Percentiles rank a stretch among this genome's conserved stretches.
These are phyloP conservation scores for Fomitopsis serialis DNA, from an alignment of 768 basidiomycete species.

Conservation along the genomic window DNA sequence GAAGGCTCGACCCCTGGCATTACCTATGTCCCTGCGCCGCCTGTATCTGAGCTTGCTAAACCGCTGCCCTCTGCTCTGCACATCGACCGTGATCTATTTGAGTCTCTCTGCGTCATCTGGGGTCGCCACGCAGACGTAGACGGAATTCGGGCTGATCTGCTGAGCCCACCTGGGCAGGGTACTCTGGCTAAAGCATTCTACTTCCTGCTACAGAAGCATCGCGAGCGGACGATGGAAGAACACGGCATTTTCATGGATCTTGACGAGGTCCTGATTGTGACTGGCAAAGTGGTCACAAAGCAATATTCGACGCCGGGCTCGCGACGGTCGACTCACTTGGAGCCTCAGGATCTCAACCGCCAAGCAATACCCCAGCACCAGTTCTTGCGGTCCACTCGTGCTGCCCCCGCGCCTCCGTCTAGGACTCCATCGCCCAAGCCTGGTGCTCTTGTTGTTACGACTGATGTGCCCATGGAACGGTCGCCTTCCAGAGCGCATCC, in stretches of 20 bases:
- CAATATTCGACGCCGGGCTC: slow-evolving; percentile 37
- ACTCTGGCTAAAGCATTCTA: slow-evolving; percentile 86
- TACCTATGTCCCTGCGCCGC: slow-evolving; percentile 34
- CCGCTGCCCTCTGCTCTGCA: slow-evolving; percentile 63
- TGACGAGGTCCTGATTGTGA: slow-evolving; percentile 23
- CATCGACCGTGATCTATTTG: slow-evolving; percentile 74
- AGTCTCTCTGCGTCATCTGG: slow-evolving; percentile 81
- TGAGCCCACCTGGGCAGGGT: slow-evolving; percentile 64
- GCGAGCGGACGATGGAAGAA: slow-evolving; percentile 56
- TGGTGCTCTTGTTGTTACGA: slow-evolving; percentile 5
- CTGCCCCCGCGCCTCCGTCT: slow-evolving; percentile 24
- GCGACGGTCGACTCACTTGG: slow-evolving; percentile 12
- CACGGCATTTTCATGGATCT: slow-evolving; percentile 40
- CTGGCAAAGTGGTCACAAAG: slow-evolving; percentile 30
- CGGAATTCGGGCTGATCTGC: slow-evolving; percentile 57
- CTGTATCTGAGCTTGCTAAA: slow-evolving; percentile 48
- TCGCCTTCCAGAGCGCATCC: slow-evolving; percentile 35
- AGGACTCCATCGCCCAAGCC: slow-evolving; percentile 24
- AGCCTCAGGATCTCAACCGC: slow-evolving; percentile 7
- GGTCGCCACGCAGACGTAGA: slow-evolving; percentile 62
- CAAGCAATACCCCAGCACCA: slow-evolving; percentile 1
- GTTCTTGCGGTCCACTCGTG: slow-evolving; percentile 20
- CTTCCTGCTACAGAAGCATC: slow-evolving; percentile 72
- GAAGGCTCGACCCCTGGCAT: slow-evolving; percentile 45
- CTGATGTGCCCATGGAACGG: slow-evolving; percentile 13